phyloP scores from a whole-genome alignment of 2,329 filamentous ascomycete species.

The Fusarium chuoi region DNA sequence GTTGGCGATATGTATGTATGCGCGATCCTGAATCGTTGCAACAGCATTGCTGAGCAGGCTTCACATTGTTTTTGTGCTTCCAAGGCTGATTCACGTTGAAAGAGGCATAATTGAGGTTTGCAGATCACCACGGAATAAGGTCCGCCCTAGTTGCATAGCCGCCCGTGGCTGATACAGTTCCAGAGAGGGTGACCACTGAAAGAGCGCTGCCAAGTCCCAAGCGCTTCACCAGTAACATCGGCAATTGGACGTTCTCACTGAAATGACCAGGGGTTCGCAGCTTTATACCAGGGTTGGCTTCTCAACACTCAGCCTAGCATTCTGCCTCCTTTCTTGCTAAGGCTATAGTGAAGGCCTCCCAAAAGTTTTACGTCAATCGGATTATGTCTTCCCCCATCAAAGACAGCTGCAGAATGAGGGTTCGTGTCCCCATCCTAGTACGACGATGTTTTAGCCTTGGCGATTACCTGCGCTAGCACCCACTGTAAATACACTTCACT shows the following conservation, averaged over 20 bases:
- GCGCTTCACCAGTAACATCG: neutral
- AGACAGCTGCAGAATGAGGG: too few species aligned
- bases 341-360: neutral
- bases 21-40: too few species aligned
- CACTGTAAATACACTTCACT: neutral
- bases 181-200: neutral
- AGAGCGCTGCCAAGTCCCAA: neutral
- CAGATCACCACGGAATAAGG: neutral
- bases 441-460: neutral
- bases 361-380: accelerated
- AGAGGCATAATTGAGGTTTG: neutral
- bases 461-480: neutral
- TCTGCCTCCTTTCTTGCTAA: neutral
- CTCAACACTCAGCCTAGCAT: neutral
- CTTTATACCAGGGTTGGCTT: neutral
- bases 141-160: neutral
- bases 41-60: too few species aligned
- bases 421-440: too few species aligned
- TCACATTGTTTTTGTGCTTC: neutral
- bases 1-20: too few species aligned
- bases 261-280: neutral
- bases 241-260: neutral
- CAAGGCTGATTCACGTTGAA: neutral
- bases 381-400: accelerated
- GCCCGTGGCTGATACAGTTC: neutral